Conservation (phyloP, 2,329 filamentous ascomycete species). For the Dendrostoma leiphaemia region DNA sequence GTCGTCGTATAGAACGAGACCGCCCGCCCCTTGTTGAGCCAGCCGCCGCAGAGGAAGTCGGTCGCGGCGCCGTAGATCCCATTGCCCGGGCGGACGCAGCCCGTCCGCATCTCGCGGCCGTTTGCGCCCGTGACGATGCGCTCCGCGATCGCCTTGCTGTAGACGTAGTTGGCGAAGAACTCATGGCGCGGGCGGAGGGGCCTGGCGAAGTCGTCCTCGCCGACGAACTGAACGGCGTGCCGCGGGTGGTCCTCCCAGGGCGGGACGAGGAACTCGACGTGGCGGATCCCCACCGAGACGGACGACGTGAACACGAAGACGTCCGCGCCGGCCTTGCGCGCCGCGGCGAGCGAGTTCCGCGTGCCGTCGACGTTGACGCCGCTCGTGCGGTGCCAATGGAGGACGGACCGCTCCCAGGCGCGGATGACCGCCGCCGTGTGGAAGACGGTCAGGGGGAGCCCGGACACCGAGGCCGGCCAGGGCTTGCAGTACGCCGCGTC, state of each 20-base stretch:
- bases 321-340: conserved; percentile 43
- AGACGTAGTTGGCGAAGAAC: conserved; percentile 51
- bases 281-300: conserved; percentile 41
- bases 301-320: conserved; percentile 54
- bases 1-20: conserved; percentile 43
- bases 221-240: conserved; percentile 43
- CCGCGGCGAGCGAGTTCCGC: conserved; percentile 45
- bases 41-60: conserved; percentile 39
- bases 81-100: conserved; percentile 52
- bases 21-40: conserved; percentile 35
- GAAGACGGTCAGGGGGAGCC: conserved; percentile 47
- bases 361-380: conserved; percentile 52
- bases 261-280: conserved; percentile 40
- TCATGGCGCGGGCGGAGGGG: conserved; percentile 36
- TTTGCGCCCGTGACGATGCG: conserved; percentile 46
- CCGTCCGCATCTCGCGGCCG: conserved; percentile 45
- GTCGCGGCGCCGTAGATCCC: conserved; percentile 49
- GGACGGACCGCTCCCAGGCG: conserved; percentile 44
- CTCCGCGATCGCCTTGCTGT: conserved; percentile 51
- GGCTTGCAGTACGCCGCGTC: conserved; percentile 39
- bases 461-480: conserved; percentile 37
- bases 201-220: conserved; percentile 41
- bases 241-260: conserved; percentile 41
- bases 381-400: conserved; percentile 43
- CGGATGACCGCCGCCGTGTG: conserved; percentile 54